phyloP scores from a whole-genome alignment of 208 protist genomes.

The Acanthamoeba quina region DNA sequence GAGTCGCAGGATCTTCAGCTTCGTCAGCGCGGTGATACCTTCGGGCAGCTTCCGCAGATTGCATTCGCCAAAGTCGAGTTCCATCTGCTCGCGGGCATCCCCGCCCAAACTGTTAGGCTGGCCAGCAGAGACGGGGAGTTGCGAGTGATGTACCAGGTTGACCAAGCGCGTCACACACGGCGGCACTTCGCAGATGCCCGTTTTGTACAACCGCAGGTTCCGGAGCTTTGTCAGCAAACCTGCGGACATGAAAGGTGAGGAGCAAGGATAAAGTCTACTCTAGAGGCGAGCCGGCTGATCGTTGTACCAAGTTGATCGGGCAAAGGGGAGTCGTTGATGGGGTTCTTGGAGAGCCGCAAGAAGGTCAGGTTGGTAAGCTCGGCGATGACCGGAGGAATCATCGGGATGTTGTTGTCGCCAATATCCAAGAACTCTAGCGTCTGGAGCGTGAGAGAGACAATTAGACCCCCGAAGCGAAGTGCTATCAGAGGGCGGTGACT shows the following conservation, averaged over 20 bases:
- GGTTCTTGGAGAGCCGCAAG: background rate
- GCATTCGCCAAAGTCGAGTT: background rate
- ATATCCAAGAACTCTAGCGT: conserved; percentile 36
- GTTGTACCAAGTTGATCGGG: background rate
- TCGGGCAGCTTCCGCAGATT: conserved; percentile 9
- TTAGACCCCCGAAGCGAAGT: background rate
- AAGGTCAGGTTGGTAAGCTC: background rate
- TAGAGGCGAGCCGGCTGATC: background rate
- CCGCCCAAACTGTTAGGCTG: background rate
- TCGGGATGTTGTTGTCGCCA: conserved; percentile 2
- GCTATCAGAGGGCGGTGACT: no score
- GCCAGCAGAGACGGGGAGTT: background rate
- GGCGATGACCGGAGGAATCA: background rate
- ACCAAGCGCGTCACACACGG: background rate
- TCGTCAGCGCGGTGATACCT: background rate
- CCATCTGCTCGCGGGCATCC: background rate
- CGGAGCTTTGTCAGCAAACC: background rate
- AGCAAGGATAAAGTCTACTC: background rate
- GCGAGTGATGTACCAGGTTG: background rate
- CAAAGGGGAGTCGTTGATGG: background rate
- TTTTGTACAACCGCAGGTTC: conserved; percentile 20
- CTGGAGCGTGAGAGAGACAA: background rate
- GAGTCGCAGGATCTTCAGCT: background rate
- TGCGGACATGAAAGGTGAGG: background rate
- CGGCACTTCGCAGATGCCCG: conserved; percentile 1